Evolutionary conservation across 768 basidiomycete species (phyloP).

Genomic region (Pleurotus salmoneostramineus): DNA sequence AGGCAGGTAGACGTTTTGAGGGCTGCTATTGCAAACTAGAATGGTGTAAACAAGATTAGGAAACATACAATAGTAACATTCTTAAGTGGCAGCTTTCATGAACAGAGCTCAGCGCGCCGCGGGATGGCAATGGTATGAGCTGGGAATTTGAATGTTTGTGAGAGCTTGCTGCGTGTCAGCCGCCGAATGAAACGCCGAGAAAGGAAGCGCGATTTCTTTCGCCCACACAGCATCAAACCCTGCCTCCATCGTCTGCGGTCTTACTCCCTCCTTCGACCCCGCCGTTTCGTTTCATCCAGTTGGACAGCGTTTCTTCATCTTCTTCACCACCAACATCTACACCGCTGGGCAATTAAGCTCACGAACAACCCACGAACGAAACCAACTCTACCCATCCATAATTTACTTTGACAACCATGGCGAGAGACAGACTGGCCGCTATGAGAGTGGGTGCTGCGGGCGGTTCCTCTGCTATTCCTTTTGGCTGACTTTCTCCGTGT

Average conservation of each 20-base stretch:
- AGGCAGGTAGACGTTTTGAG: constrained; percentile 82
- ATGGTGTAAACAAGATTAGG: constrained; percentile 9
- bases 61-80: background rate
- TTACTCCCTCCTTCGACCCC: background rate
- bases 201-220: background rate
- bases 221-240: constrained; percentile 4
- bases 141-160: constrained; percentile 7
- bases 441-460: constrained; percentile 56
- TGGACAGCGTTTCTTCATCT: background rate
- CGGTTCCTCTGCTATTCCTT: no score
- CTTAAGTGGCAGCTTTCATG: background rate
- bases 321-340: background rate
- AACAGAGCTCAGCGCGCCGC: background rate
- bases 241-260: constrained; percentile 6
- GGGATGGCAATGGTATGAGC: background rate
- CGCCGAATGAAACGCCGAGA: constrained; percentile 3
- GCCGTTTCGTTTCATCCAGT: constrained; percentile 3
- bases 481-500: constrained; percentile 1
- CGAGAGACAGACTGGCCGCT: constrained; percentile 88
- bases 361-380: background rate
- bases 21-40: constrained; percentile 39
- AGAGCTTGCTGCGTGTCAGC: constrained; percentile 10
- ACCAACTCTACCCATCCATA: background rate
- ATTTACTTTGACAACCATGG: constrained; percentile 40
- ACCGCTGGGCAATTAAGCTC: background rate